These are phyloP conservation scores for Laetiporus sulphureus DNA, from an alignment of 1,284 basidiomycete genomes.

Conservation along the genomic window DNA sequence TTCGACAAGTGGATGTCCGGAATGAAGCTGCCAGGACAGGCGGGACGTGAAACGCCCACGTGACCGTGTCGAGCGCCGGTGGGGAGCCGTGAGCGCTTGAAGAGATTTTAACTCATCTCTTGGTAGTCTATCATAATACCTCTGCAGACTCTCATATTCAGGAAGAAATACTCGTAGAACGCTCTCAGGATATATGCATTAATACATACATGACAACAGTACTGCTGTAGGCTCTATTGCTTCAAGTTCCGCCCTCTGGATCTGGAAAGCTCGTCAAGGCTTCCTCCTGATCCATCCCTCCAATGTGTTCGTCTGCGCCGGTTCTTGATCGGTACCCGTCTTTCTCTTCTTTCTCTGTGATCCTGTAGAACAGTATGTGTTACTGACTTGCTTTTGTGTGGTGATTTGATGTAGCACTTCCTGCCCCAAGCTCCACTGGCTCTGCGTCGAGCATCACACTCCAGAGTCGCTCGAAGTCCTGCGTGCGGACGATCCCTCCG, in stretches of 20 bases:
- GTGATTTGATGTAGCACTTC: conserved; percentile 1
- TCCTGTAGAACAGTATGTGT: neutral
- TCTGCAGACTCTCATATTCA: no score
- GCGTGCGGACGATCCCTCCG: conserved; percentile 25
- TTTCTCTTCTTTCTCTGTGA: conserved; percentile 8
- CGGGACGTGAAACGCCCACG: no score
- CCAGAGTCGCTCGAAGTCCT: conserved; percentile 24
- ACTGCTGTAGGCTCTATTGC: neutral
- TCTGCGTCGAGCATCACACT: conserved; percentile 15
- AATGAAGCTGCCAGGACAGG: no score
- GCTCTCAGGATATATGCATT: neutral
- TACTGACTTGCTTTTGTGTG: neutral
- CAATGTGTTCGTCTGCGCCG: conserved; percentile 19
- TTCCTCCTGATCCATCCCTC: conserved; percentile 18
- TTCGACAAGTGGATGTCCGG: no score
- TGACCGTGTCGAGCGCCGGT: no score
- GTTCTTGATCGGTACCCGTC: neutral
- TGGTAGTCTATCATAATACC: neutral
- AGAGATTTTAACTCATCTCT: neutral
- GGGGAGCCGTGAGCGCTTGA: no score
- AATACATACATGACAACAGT: neutral
- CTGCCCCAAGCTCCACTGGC: conserved; percentile 1
- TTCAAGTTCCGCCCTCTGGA: neutral
- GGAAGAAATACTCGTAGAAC: no score
- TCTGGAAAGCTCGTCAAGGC: neutral